phyloP scores from a whole-genome alignment of 1,284 basidiomycete genomes.

The Ustilago cynodontis region DNA sequence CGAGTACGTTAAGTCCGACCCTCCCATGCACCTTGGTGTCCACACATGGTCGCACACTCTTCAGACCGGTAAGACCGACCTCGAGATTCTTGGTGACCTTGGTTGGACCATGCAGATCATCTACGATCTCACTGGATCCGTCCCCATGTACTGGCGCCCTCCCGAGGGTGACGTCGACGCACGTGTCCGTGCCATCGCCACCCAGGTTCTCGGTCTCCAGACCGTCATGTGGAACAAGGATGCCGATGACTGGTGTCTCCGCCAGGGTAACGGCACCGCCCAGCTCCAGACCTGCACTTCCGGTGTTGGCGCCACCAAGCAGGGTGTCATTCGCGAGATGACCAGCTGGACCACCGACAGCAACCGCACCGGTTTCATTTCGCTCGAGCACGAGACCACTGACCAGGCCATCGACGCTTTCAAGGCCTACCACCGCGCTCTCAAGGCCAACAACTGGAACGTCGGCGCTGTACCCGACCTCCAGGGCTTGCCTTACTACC shows the following conservation, averaged over 20 bases:
- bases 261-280: slow-evolving; percentile 57
- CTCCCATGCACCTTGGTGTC: slow-evolving; percentile 77
- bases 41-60: slow-evolving; percentile 68
- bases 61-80: slow-evolving; percentile 81
- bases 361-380: slow-evolving; percentile 57
- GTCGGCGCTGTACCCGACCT: slow-evolving; percentile 51
- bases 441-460: slow-evolving; percentile 49
- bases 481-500: slow-evolving; percentile 60
- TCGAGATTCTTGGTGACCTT: slow-evolving; percentile 80
- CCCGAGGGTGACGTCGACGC: slow-evolving; percentile 66
- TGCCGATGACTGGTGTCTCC: slow-evolving; percentile 64
- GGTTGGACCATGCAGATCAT: slow-evolving; percentile 87
- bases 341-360: slow-evolving; percentile 41
- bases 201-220: slow-evolving; percentile 61
- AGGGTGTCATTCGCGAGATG: slow-evolving; percentile 43
- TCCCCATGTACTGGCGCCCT: slow-evolving; percentile 62
- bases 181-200: slow-evolving; percentile 64
- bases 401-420: slow-evolving; percentile 60
- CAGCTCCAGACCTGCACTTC: slow-evolving; percentile 53
- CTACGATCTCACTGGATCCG: slow-evolving; percentile 78
- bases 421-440: slow-evolving; percentile 45
- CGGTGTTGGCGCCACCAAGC: slow-evolving; percentile 43
- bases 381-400: slow-evolving; percentile 64
- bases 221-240: slow-evolving; percentile 65
- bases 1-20: slow-evolving; percentile 72